Conservation (phyloP, 208 protist species). For the Acanthamoeba culbertsoni region DNA sequence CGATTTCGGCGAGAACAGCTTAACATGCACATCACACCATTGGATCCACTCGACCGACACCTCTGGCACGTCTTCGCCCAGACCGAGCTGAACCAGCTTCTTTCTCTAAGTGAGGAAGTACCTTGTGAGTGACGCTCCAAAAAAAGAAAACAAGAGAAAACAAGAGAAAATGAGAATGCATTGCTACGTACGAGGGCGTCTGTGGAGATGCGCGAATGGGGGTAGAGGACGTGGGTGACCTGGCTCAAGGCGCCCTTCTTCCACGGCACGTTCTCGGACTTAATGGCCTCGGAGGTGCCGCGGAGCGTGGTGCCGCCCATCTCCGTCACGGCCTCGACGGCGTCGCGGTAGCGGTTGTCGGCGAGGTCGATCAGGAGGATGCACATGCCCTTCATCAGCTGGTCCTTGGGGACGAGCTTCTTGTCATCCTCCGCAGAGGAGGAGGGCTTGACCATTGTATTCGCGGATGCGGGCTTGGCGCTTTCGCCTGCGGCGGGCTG, state of each 20-base stretch:
- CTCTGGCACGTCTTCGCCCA: not conserved
- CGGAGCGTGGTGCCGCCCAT: constrained; percentile 8
- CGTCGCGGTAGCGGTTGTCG: not conserved
- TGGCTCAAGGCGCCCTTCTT: not conserved
- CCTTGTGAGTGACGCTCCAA: not conserved
- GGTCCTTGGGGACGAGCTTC: not conserved
- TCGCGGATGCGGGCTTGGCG: not conserved
- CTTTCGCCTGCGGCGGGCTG: not conserved
- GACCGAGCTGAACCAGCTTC: not conserved
- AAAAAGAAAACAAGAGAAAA: not conserved
- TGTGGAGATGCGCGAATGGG: not conserved
- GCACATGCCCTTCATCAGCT: not conserved
- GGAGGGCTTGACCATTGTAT: too few relatives aligned
- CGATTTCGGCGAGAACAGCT: not conserved
- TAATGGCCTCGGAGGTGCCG: not conserved
- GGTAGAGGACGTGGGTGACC: constrained; percentile 8
- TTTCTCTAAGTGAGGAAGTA: not conserved
- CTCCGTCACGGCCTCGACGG: not conserved
- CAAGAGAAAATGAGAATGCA: not conserved
- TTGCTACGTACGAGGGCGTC: not conserved
- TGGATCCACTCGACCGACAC: constrained; percentile 25
- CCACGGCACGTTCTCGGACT: not conserved
- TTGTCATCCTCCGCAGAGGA: not conserved
- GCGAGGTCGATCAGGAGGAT: not conserved
- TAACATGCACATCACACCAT: not conserved